Conservation (phyloP, 164 flowering plant genomes). For the Piper longum region DNA sequence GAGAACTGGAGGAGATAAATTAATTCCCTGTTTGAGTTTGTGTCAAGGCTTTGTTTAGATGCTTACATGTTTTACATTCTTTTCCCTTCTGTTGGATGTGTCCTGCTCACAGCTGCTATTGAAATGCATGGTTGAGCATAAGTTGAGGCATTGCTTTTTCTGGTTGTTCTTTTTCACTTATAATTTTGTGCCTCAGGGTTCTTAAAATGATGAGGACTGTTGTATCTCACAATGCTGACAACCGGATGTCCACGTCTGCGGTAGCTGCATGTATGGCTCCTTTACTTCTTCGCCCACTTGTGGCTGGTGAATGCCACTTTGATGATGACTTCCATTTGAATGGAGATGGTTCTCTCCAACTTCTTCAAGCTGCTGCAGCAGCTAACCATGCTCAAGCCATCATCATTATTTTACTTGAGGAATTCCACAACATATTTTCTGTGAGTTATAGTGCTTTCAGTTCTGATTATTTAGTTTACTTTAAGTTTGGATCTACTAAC, state of each 20-base stretch:
- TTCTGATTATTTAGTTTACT: background rate
- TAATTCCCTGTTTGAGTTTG: background rate
- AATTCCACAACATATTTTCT: slow-evolving; percentile 64
- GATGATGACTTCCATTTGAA: slow-evolving; percentile 65
- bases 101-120: no score
- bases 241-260: slow-evolving; percentile 86
- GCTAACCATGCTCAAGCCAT: slow-evolving; percentile 99
- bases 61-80: background rate
- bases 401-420: slow-evolving; percentile 70
- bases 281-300: slow-evolving; percentile 88
- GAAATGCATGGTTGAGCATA: no score
- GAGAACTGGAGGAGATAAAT: background rate
- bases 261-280: slow-evolving; percentile 99
- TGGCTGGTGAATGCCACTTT: slow-evolving; percentile 88
- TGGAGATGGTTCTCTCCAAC: slow-evolving; percentile 87
- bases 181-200: slow-evolving; percentile 32
- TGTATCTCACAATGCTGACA: slow-evolving; percentile 62
- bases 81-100: no score
- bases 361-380: slow-evolving; percentile 96
- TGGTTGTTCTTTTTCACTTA: background rate
- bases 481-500: no score
- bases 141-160: background rate
- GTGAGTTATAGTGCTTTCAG: slow-evolving; percentile 27
- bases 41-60: background rate
- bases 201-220: slow-evolving; percentile 89